These are phyloP conservation scores for Porpolomopsis calyptriformis DNA, from an alignment of 768 basidiomycete genomes.

Conservation along the genomic window DNA sequence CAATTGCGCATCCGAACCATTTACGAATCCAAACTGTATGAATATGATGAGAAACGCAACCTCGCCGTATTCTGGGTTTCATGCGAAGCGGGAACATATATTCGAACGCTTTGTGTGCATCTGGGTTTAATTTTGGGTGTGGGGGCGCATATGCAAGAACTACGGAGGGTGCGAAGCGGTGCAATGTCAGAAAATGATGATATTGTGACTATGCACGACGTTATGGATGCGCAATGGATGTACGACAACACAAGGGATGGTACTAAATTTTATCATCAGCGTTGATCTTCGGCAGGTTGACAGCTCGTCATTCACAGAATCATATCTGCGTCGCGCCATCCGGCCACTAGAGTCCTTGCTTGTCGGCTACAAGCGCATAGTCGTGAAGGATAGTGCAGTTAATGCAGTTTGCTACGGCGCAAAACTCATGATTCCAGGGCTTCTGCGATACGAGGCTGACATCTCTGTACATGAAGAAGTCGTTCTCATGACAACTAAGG, in stretches of 20 bases:
- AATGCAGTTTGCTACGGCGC: conserved; percentile 99
- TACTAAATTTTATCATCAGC: conserved; percentile 18
- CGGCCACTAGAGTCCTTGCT: conserved; percentile 90
- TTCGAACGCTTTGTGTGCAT: conserved; percentile 95
- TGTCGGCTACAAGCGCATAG: conserved; percentile 95
- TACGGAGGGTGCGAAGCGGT: conserved; percentile 87
- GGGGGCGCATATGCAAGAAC: conserved; percentile 99
- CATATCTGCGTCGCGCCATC: conserved; percentile 91
- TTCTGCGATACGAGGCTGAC: conserved; percentile 91
- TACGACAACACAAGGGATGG: conserved; percentile 98
- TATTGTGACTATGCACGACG: conserved; percentile 99
- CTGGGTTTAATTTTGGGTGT: conserved; percentile 89
- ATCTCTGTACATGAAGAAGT: conserved; percentile 93
- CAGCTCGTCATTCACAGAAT: conserved; percentile 47
- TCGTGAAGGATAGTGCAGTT: conserved; percentile 97
- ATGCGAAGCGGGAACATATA: conserved; percentile 96
- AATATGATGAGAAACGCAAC: conserved; percentile 96
- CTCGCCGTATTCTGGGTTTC: conserved; percentile 97
- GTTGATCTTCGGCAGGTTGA: conserved; percentile 1
- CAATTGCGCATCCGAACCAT: conserved; percentile 96
- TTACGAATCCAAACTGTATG: conserved; percentile 88
- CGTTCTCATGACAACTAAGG: conserved; percentile 98
- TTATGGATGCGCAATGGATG: conserved; percentile 96
- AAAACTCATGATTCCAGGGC: conserved; percentile 98
- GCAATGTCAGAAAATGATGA: conserved; percentile 97